These are phyloP conservation scores for Emericellopsis cladophorae DNA, from an alignment of 2,329 filamentous ascomycete genomes.

Conservation along the genomic window DNA sequence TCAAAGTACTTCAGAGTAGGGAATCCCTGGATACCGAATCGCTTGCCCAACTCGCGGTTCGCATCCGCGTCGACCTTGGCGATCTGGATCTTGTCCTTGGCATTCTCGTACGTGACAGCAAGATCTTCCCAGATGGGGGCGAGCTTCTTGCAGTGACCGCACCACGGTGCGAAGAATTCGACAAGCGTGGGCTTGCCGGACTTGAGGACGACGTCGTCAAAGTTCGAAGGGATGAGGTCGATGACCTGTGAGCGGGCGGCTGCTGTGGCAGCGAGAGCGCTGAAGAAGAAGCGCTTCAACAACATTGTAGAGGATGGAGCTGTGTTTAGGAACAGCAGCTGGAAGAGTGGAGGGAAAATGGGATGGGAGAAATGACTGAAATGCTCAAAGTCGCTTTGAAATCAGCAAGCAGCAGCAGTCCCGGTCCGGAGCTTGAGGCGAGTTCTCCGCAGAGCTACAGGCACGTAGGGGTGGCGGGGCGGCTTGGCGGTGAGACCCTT, in stretches of 20 bases:
- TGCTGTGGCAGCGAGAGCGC: constrained; percentile 39
- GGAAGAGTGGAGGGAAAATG: constrained; percentile 4
- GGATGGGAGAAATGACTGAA: no score
- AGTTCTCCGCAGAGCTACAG: not conserved
- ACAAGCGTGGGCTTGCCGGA: constrained; percentile 92
- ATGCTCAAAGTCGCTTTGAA: not conserved
- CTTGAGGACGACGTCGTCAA: constrained; percentile 78
- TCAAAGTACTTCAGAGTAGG: constrained; percentile 97
- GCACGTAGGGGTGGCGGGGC: no score
- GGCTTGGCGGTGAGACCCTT: no score
- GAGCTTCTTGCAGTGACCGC: constrained; percentile 96
- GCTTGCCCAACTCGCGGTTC: constrained; percentile 71
- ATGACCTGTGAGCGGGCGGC: constrained; percentile 72
- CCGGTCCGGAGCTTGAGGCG: not conserved
- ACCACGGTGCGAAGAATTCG: constrained; percentile 98
- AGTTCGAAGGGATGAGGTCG: constrained; percentile 82
- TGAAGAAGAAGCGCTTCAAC: constrained; percentile 47
- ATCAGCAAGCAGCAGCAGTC: not conserved
- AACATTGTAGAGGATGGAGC: constrained; percentile 26
- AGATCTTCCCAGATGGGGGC: constrained; percentile 93
- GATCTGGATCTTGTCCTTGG: constrained; percentile 64
- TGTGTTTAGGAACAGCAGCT: constrained; percentile 4
- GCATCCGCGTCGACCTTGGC: constrained; percentile 94
- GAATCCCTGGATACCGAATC: constrained; percentile 86
- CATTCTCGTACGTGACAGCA: constrained; percentile 58